Conservation (phyloP, 169 alveolate species). For the Plasmodium malariae region DNA sequence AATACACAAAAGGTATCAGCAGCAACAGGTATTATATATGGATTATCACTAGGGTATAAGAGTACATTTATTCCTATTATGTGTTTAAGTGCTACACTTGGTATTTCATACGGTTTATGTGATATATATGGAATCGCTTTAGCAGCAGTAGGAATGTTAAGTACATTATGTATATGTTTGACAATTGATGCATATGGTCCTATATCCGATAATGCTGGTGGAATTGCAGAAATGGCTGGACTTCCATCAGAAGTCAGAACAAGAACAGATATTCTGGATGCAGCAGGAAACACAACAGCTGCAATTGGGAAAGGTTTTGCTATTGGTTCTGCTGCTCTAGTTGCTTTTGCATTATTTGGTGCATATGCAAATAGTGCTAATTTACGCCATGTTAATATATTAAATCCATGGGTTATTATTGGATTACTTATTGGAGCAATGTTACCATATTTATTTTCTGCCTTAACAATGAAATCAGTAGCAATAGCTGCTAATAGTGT, state of each 20-base stretch:
- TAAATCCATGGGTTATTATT: slow-evolving; percentile 89
- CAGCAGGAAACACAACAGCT: slow-evolving; percentile 95
- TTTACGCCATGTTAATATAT: slow-evolving; percentile 81
- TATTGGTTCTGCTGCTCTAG: slow-evolving; percentile 94
- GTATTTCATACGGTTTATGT: slow-evolving; percentile 86
- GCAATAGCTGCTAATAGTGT: slow-evolving; percentile 92
- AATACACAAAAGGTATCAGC: slow-evolving; percentile 89
- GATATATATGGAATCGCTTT: slow-evolving; percentile 92
- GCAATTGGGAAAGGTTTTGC: slow-evolving; percentile 95
- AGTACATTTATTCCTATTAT: slow-evolving; percentile 90
- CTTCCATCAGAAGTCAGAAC: slow-evolving; percentile 89
- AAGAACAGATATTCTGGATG: slow-evolving; percentile 92
- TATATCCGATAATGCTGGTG: slow-evolving; percentile 95
- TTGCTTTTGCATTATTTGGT: slow-evolving; percentile 92
- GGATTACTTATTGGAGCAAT: slow-evolving; percentile 92
- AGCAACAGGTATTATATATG: slow-evolving; percentile 91
- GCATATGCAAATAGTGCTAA: slow-evolving; percentile 91
- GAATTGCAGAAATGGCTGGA: slow-evolving; percentile 94
- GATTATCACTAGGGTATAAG: slow-evolving; percentile 92
- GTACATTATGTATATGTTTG: slow-evolving; percentile 90
- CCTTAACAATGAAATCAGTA: slow-evolving; percentile 93
- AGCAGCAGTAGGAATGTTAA: slow-evolving; percentile 94
- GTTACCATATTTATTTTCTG: slow-evolving; percentile 93
- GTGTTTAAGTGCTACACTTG: slow-evolving; percentile 86
- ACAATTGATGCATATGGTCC: slow-evolving; percentile 95